phyloP scores from a whole-genome alignment of 2,329 filamentous ascomycete genomes.

The Xenosphaeropsis pyriputrescens region DNA sequence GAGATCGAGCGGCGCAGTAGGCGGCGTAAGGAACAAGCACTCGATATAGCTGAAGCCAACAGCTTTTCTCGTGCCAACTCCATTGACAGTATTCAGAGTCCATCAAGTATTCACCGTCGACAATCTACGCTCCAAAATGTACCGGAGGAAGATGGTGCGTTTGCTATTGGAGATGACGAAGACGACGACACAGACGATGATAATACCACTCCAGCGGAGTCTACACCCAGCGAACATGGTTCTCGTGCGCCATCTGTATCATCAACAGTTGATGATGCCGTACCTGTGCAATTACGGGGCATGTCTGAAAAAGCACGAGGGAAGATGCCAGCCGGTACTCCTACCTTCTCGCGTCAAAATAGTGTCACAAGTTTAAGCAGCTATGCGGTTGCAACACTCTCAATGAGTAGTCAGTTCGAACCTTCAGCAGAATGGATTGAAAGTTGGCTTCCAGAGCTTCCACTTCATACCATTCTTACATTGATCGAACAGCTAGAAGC shows the following conservation, averaged over 20 bases:
- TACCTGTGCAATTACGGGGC: constrained; percentile 69
- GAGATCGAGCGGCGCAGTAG: constrained; percentile 74
- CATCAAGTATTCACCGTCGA: constrained; percentile 35
- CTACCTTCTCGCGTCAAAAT: constrained; percentile 80
- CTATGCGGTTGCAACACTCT: constrained; percentile 41
- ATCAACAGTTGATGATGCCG: constrained; percentile 56
- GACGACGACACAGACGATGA: constrained; percentile 38
- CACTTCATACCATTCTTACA: constrained; percentile 72
- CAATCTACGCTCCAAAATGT: constrained; percentile 48
- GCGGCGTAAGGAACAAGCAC: constrained; percentile 44
- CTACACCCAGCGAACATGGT: constrained; percentile 48
- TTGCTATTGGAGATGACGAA: constrained; percentile 78
- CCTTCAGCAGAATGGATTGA: constrained; percentile 81
- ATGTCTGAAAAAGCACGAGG: constrained; percentile 97
- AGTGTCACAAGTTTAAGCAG: constrained; percentile 69
- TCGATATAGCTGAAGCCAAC: constrained; percentile 19
- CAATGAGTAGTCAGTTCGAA: constrained; percentile 50
- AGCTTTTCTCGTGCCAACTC: constrained; percentile 36
- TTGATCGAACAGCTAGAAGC: constrained; percentile 53
- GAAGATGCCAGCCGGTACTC: constrained; percentile 77
- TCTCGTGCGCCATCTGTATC: constrained; percentile 55
- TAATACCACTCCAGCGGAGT: constrained; percentile 41
- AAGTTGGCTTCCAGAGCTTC: constrained; percentile 81
- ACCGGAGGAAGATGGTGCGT: constrained; percentile 65
- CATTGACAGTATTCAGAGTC: constrained; percentile 52